Percentiles rank a stretch among this genome's conserved stretches.
Conservation (phyloP, 2,329 filamentous ascomycete genomes). For the Orbilia javanica region DNA sequence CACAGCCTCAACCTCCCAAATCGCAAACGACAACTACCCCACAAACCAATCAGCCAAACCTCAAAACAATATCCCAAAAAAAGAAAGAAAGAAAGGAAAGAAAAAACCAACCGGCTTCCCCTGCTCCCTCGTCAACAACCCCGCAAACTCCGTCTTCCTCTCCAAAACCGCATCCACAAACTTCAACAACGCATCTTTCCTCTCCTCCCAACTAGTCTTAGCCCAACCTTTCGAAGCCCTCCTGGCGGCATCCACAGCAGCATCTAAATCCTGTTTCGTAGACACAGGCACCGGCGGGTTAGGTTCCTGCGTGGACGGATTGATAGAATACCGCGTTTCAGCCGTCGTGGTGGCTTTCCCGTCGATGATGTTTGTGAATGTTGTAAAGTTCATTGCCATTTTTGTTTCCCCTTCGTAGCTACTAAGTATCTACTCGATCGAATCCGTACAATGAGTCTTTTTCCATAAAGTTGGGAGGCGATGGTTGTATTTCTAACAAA, state of each 20-base stretch:
- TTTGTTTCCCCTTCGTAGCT: too few species aligned
- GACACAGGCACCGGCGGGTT: slow-evolving; percentile 70
- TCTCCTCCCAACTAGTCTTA: slow-evolving; percentile 66
- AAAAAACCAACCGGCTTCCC: slow-evolving; percentile 68
- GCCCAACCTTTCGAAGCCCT: slow-evolving; percentile 69
- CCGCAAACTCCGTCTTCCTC: slow-evolving; percentile 67
- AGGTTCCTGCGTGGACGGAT: slow-evolving; percentile 69
- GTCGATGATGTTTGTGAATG: slow-evolving; percentile 70
- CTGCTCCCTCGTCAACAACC: slow-evolving; percentile 68
- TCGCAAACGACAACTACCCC: slow-evolving; percentile 29
- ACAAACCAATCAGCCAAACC: too few species aligned
- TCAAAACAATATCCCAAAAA: neutral
- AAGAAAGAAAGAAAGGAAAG: neutral
- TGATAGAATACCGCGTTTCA: slow-evolving; percentile 68
- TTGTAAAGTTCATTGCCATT: slow-evolving; percentile 64
- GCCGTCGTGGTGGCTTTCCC: slow-evolving; percentile 67
- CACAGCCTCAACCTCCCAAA: neutral
- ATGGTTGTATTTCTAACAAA: too few species aligned
- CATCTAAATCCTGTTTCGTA: slow-evolving; percentile 69
- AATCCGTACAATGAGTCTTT: too few species aligned
- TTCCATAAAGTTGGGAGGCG: too few species aligned
- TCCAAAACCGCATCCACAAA: slow-evolving; percentile 66
- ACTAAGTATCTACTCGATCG: too few species aligned
- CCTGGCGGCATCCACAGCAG: slow-evolving; percentile 68
- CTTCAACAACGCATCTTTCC: slow-evolving; percentile 65